Conservation (phyloP, 352 stramenopile species). For the Phytophthora sansomeana region DNA sequence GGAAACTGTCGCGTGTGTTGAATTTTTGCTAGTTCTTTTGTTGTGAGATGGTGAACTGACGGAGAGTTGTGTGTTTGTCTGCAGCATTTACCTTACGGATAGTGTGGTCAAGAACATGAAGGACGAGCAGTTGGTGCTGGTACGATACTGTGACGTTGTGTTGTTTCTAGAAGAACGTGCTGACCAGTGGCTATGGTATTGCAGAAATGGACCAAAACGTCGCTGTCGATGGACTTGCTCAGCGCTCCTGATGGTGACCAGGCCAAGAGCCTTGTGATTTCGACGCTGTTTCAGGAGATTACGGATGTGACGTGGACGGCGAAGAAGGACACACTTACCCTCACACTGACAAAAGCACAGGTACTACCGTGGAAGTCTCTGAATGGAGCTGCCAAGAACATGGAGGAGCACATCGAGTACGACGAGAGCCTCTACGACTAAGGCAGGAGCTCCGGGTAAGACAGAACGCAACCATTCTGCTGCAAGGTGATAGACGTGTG, state of each 20-base stretch:
- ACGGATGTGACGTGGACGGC: slow-evolving; percentile 66
- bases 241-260: slow-evolving; percentile 40
- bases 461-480: not conserved
- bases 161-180: slow-evolving; percentile 1
- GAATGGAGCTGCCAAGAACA: slow-evolving; percentile 82
- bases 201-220: slow-evolving; percentile 85
- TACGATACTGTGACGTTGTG: slow-evolving; percentile 20
- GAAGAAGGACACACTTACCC: slow-evolving; percentile 67
- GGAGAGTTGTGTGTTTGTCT: slow-evolving; percentile 4
- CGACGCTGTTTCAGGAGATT: slow-evolving; percentile 75
- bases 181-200: not conserved
- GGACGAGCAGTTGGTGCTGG: slow-evolving; percentile 70
- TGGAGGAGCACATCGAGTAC: slow-evolving; percentile 89
- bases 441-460: slow-evolving; percentile 7
- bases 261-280: slow-evolving; percentile 78
- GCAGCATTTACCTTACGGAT: slow-evolving; percentile 85
- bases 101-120: slow-evolving; percentile 57
- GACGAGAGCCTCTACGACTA: slow-evolving; percentile 85
- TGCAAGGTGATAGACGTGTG: slow-evolving; percentile 6
- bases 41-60: not conserved
- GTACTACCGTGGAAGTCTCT: slow-evolving; percentile 76
- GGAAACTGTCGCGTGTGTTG: slow-evolving; percentile 61
- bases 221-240: slow-evolving; percentile 77
- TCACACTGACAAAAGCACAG: slow-evolving; percentile 75
- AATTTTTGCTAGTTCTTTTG: not conserved